Evolutionary conservation across 148 eudicot species (phyloP), one percentile per base, ranked within the genome.

Genomic region (Cornus kousa): DNA sequence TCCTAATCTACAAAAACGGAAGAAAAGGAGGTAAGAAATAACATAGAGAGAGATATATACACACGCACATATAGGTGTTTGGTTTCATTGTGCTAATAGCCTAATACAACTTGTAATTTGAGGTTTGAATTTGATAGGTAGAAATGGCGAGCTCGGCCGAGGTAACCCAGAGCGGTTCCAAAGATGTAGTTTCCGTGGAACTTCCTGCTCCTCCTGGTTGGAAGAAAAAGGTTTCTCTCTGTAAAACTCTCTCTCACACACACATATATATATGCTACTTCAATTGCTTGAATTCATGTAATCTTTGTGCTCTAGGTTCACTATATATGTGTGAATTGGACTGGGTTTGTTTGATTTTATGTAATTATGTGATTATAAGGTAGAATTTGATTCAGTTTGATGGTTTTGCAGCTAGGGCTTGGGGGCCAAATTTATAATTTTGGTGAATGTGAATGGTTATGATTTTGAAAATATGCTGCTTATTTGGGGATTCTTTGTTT

Each of bases 131-230:
- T 50, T 50, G 53, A 16, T 46, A 24, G 74, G 60, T 32, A 24
- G 22, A 83, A 77, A 85, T 85, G 87, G 85, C 83, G 69, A 85
- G 77, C 74, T 82, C 76, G 5, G 82, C 48, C 12, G 84, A 78
- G 67, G 73, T 31, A 73, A 50, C 35, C 23, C 79, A 77, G 33
- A 78, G 77, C 75, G 81, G 39, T 57, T 70, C 84, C 6, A 73
- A 76, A 37, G 85, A 81, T 13, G 86, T 81, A 66, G 74, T 81
- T 19, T 76, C 89, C 65, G 14, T 86, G 75, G 87, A 86, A 55
- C 89, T 86, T 22, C 81, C 87, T 55, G 86, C 89, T 70, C 89
- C 89, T 86, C 22, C 77, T 79, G 89, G 89, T 35, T 86, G 89
- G 89, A 81, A 71, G 71, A 86, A 86, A 77, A 76, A 65, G 89